phyloP scores from a whole-genome alignment of 1,284 basidiomycete genomes.

The Puccinia coronata region DNA sequence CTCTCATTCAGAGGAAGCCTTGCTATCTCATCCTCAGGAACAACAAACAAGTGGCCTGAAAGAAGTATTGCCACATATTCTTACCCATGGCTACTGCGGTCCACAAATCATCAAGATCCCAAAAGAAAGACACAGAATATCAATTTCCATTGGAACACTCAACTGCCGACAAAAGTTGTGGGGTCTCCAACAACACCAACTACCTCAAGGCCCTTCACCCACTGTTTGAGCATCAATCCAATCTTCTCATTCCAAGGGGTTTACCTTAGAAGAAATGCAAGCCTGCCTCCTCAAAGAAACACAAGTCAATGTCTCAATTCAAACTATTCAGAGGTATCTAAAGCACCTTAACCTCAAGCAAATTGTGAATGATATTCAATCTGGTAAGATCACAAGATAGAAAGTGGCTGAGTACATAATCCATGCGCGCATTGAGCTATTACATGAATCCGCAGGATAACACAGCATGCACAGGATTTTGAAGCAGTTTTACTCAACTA shows the following conservation, averaged over 20 bases:
- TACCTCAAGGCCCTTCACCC: background rate
- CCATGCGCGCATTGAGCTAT: background rate
- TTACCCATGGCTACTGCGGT: no score
- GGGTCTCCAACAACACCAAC: background rate
- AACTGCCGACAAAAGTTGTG: background rate
- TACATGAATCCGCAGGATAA: background rate
- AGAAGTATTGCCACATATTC: no score
- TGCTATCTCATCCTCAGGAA: no score
- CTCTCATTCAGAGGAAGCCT: no score
- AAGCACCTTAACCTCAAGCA: background rate
- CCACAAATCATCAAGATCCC: no score
- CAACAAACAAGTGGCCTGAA: no score
- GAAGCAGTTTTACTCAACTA: background rate
- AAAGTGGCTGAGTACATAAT: background rate
- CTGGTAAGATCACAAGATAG: background rate
- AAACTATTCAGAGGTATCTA: background rate
- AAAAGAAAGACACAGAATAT: no score
- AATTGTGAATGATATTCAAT: background rate
- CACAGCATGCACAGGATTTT: background rate
- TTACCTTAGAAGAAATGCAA: background rate
- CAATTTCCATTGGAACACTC: background rate
- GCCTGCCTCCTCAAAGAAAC: conserved; percentile 5
- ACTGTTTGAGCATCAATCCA: background rate
- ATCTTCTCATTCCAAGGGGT: conserved; percentile 12
- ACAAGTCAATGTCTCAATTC: background rate